Base-by-base conservation (phyloP, 1,284 basidiomycete species). In the Naganishia liquefaciens region DNA sequence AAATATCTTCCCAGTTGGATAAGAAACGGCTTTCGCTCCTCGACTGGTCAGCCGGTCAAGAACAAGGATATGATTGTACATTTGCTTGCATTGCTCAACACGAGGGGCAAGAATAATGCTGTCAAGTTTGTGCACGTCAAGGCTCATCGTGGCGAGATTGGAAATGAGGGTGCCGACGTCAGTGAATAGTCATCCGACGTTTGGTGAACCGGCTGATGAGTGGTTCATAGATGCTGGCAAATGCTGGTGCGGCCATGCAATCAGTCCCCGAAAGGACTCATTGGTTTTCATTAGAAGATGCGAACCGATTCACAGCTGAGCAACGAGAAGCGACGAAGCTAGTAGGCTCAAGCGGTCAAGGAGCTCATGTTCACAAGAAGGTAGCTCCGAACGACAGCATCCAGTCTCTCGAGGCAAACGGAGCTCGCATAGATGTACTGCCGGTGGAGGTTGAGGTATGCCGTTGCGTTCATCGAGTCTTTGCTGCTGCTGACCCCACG, bases 51-150 rank as follows among this genome's bases (percentile, higher is more conserved):
- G 21, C 52, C 66, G 21, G 76, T 79, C 21, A 75, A 77, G 65
- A 80, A 80, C 62, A 68, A 68, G 9, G 78, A 80, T 66, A 70
- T 80, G 68, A 75, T 80, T 64, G 72, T 75, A 33, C 78, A 80
- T 55, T 67, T 80, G 10, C 64, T 77, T 7, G 75, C 76, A 11
- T 71, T 80, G 2, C 68, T 80, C 1, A 70, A 74, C 6, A 60
- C 70, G 21, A 65, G 76, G 27, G 67, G 69, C 1, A 40, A 50
- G 1, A 25, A 17, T 0, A 71, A 69, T 5, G 58, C 63, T 1
- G 74, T 79, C 17, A 74, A 69, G 61, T 77, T 80, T 71, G 75
- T 74, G 63, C 73, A 79, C 65, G 76, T 79, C 17, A 68, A 68
- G 37, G 78, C 72, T 0, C 78, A 80, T 67, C 65, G 52, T 1